Evolutionary conservation across 1,284 basidiomycete species (phyloP).

Genomic region (Lignosus rhinocerotis): DNA sequence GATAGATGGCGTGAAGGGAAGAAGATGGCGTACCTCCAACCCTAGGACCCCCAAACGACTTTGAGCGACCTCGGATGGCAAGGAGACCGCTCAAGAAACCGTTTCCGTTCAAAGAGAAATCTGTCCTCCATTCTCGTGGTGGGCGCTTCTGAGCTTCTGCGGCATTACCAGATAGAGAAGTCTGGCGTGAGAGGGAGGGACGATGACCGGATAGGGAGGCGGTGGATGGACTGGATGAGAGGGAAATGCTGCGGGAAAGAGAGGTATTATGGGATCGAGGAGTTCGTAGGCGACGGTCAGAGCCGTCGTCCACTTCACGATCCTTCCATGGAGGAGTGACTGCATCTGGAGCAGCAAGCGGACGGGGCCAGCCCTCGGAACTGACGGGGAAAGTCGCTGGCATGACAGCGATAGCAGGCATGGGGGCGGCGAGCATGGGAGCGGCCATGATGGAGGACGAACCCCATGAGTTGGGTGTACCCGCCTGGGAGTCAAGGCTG

Average conservation of each 20-base stretch:
- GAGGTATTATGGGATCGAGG: conserved; percentile 14
- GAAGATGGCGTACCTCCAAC: conserved; percentile 4
- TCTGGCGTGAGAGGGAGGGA: conserved; percentile 19
- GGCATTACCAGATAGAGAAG: conserved; percentile 22
- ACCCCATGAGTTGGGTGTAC: conserved; percentile 8
- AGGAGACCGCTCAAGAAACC: conserved; percentile 27
- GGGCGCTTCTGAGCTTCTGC: conserved; percentile 29
- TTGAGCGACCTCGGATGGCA: conserved; percentile 20
- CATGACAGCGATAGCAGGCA: conserved; percentile 5
- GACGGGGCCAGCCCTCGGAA: conserved; percentile 18
- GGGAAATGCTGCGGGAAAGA: conserved; percentile 18
- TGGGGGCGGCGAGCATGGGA: conserved; percentile 17
- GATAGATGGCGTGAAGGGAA: background rate
- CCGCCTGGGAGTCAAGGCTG: conserved; percentile 3
- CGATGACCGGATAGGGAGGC: background rate
- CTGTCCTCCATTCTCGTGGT: conserved; percentile 37
- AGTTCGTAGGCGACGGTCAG: conserved; percentile 1
- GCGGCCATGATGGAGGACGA: conserved; percentile 6
- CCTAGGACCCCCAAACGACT: conserved; percentile 19
- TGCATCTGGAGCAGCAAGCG: conserved; percentile 1
- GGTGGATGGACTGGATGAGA: conserved; percentile 20
- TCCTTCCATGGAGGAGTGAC: conserved; percentile 7
- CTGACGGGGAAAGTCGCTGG: conserved; percentile 4
- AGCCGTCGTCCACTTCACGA: conserved; percentile 1
- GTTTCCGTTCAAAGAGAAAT: conserved; percentile 34